phyloP scores from a whole-genome alignment of 257 asterid species.

The Apocynum venetum region DNA sequence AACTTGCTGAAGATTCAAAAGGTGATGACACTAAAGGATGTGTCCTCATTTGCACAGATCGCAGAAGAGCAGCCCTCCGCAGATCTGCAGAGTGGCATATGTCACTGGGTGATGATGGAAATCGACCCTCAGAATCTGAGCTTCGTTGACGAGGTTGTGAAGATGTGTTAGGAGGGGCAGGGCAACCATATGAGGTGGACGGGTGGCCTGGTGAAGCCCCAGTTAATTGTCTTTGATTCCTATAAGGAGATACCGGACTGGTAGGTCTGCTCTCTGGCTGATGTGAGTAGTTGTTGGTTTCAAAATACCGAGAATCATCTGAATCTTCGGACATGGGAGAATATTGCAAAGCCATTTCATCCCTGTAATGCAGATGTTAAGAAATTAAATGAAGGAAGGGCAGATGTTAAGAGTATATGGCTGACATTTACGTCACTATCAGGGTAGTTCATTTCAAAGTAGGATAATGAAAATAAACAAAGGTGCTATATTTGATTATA shows the following conservation, averaged over 20 bases:
- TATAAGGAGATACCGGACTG: constrained; percentile 87
- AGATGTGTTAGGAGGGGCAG: constrained; percentile 36
- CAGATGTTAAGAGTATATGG: neutral
- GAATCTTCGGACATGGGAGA: constrained; percentile 99
- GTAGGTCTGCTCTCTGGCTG: constrained; percentile 83
- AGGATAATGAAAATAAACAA: neutral
- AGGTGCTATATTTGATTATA: neutral
- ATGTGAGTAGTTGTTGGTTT: constrained; percentile 51
- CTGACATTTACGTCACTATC: neutral
- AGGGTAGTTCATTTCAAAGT: neutral
- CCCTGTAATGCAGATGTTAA: constrained; percentile 48
- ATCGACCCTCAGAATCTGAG: constrained; percentile 85
- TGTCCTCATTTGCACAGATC: constrained; percentile 90
- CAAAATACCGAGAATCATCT: constrained; percentile 75
- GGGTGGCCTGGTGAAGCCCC: constrained; percentile 43
- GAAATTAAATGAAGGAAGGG: neutral
- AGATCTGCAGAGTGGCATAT: constrained; percentile 96
- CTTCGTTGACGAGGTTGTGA: constrained; percentile 77
- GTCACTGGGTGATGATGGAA: constrained; percentile 97
- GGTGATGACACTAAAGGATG: constrained; percentile 56
- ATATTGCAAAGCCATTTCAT: constrained; percentile 67
- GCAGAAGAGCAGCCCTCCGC: constrained; percentile 79
- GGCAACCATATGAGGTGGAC: constrained; percentile 37
- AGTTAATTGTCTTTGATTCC: constrained; percentile 57
- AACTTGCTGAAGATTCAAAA: constrained; percentile 41